A percentile compares a stretch with the other conserved stretches of the same genome.
Conservation (phyloP, 345 rosid genomes). For the Eucalyptus curtisii region DNA sequence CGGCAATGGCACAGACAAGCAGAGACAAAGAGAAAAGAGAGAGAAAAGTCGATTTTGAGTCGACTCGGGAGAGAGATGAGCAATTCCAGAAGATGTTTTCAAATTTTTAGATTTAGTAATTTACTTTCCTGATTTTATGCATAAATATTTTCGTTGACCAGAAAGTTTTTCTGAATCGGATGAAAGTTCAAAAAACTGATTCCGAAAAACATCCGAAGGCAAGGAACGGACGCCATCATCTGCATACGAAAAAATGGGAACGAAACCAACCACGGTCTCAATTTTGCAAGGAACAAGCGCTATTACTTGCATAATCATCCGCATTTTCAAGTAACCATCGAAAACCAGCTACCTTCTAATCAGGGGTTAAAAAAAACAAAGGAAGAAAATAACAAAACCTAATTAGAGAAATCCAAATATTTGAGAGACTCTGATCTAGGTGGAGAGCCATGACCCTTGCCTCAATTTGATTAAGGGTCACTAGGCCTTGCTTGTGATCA, state of each 20-base stretch:
- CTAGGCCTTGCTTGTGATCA: no score
- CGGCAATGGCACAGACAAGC: neutral
- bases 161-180: neutral
- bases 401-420: neutral
- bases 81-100: neutral
- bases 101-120: neutral
- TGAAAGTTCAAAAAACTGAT: neutral
- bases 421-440: neutral
- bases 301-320: neutral
- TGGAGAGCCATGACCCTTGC: rapidly evolving
- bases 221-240: neutral
- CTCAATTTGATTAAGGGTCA: neutral
- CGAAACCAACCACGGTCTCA: neutral
- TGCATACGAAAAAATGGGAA: no score
- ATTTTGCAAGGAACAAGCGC: neutral
- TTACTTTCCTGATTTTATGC: neutral
- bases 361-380: neutral
- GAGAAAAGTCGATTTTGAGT: neutral
- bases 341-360: neutral
- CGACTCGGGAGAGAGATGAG: neutral
- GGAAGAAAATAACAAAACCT: neutral
- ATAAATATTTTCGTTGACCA: neutral
- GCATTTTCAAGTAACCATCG: neutral
- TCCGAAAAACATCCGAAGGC: neutral
- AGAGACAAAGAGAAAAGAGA: neutral